phyloP scores from a whole-genome alignment of 306 rosid species.

The Cucumis melo region DNA sequence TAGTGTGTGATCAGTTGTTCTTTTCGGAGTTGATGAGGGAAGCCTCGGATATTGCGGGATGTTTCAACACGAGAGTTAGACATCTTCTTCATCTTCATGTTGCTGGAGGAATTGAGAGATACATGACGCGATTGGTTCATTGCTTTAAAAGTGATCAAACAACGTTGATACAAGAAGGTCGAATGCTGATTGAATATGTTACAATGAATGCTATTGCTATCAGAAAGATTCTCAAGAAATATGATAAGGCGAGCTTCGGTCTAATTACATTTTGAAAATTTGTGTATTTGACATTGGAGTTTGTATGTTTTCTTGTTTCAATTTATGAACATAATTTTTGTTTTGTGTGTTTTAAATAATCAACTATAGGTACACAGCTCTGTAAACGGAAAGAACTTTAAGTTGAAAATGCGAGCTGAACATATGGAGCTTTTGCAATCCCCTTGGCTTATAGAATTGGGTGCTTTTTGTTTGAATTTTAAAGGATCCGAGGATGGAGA shows the following conservation, averaged over 20 bases:
- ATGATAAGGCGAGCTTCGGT: conserved; percentile 46
- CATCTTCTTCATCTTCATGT: conserved; percentile 73
- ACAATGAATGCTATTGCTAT: conserved; percentile 77
- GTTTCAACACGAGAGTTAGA: conserved; percentile 61
- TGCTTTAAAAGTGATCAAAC: conserved; percentile 58
- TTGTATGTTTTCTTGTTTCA: neutral
- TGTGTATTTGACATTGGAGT: neutral
- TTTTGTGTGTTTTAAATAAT: conserved; percentile 3
- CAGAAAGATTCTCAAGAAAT: conserved; percentile 85
- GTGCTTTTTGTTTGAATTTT: conserved; percentile 70
- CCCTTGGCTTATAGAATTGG: conserved; percentile 89
- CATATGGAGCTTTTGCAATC: conserved; percentile 78
- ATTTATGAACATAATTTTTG: neutral
- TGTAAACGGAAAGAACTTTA: conserved; percentile 55
- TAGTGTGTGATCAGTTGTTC: conserved; percentile 64
- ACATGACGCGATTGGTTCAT: conserved; percentile 31
- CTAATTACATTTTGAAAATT: neutral
- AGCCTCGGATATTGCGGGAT: conserved; percentile 53
- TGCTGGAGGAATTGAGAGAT: conserved; percentile 62
- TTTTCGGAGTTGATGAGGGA: conserved; percentile 81
- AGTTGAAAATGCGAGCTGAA: conserved; percentile 56
- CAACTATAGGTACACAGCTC: conserved; percentile 55
- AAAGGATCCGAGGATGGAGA: conserved; percentile 27
- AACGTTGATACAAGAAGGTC: conserved; percentile 51
- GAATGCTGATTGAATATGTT: conserved; percentile 59